Conservation (phyloP, 202 grass and related monocot genomes). For the Musa balbisiana region DNA sequence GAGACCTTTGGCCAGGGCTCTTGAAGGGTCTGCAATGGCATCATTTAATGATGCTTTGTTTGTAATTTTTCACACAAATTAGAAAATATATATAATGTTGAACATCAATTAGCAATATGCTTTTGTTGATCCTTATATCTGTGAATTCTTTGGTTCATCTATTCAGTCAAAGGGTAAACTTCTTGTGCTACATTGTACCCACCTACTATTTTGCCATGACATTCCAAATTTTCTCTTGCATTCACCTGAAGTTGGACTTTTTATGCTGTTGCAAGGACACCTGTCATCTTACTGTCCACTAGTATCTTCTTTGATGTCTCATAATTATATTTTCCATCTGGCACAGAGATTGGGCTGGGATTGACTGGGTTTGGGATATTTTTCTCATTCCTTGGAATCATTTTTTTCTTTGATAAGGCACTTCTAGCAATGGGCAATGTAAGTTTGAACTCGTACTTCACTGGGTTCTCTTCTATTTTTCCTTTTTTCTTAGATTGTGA, state of each 20-base stretch:
- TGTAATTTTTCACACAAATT: background rate
- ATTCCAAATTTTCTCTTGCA: background rate
- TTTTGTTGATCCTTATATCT: background rate
- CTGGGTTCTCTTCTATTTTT: background rate
- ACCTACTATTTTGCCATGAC: background rate
- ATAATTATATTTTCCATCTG: background rate
- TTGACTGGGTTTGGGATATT: conserved; percentile 95
- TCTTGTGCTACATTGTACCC: background rate
- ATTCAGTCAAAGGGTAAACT: background rate
- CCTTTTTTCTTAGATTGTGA: background rate
- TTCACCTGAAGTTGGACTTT: background rate
- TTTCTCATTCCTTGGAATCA: conserved; percentile 88
- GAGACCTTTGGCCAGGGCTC: background rate
- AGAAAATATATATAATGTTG: background rate
- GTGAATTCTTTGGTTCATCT: background rate
- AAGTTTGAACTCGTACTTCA: conserved; percentile 14
- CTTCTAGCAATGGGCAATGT: conserved; percentile 98
- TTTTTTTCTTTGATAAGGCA: conserved; percentile 97
- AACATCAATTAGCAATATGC: background rate
- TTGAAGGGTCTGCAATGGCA: background rate
- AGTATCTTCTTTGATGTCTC: background rate
- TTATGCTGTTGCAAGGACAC: background rate
- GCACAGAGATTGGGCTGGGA: conserved; percentile 82
- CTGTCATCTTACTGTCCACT: background rate
- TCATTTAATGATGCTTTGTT: background rate